Evolutionary conservation across 73 alveolate species (phyloP), one percentile per base, ranked within the genome.

Genomic region (Uronychia setigera): DNA sequence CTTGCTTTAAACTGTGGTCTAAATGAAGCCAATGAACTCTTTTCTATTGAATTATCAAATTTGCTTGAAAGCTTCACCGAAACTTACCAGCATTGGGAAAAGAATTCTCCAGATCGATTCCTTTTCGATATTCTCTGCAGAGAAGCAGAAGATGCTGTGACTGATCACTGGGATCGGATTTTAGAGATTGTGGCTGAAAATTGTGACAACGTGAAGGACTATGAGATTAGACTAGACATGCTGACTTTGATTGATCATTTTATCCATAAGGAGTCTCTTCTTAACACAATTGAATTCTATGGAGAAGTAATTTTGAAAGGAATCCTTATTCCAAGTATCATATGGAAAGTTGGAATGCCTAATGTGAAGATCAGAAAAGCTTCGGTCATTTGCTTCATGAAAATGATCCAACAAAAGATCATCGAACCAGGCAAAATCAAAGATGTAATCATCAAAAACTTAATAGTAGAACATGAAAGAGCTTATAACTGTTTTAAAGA

Each of bases 271-370:
- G 91, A 90, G 76, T 35, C 74, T 32, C 92, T 90, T 14, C 88
- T 74, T 0, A 78, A 59, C 58, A 90, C 91, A 26, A 60, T 90
- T 29, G 77, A 57, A 32, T 84, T 46, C 88, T 90, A 85, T 77
- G 85, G 92, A 32, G 87, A 90, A 28, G 89, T 90, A 31, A 32
- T 90, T 26, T 59, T 90, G 35, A 84, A 80, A 59, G 86, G 81
- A 78, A 75, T 90, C 32, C 78, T 96, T 77, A 87, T 88, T 0
- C 96, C 96, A 14, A 92, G 97, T 13, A 92, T 90, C 92, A 96
- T 92, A 35, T 97, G 99, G 99, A 97, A 93, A 87, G 96, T 86
- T 1, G 99, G 99, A 59, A 93, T 95, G 79, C 99, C 99, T 14
- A 96, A 93, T 82, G 93, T 93, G 75, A 97, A 96, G 88, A 97